Evolutionary conservation across 768 basidiomycete species (phyloP), one percentile per base, ranked within the genome.

Genomic region (Pleurotus eryngii): DNA sequence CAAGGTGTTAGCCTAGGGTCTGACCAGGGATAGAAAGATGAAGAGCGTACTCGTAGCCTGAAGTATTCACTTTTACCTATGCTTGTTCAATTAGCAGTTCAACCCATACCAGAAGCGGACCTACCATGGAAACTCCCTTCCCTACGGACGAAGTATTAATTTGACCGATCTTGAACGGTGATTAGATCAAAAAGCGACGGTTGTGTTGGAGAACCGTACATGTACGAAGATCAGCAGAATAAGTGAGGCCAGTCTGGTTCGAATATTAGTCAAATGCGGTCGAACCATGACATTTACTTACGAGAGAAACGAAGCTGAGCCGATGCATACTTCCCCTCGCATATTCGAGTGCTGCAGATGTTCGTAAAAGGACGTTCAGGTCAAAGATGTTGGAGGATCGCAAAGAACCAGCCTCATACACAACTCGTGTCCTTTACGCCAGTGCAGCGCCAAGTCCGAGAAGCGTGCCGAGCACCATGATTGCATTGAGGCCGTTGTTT

Each of bases 201-300:
- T 27, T 17, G 46, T 35, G 47, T 40, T 60, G 57, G 57, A 57
- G 54, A 63, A 55, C 76, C 85, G 63, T 69, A 89, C 90, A 78
- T 93, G 89, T 64, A 85, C 82, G 72, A 92, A 91, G 61, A 93
- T 89, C 69, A 92, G 78, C 61, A 92, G 76, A 74, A 77, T 59
- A 77, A 80, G 60, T 74, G 79, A 83, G 59, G 67, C 78, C 70
- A 78, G 65, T 27, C 77, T 80, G 61, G 55, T 47, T 46, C 55
- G 22, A 49, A 53, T 42, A 58, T 37, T 45, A 42, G 61, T 70
- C 60, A 69, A 62, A 59, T 30, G 64, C 64, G 51, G 45, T 61
- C 60, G 61, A 62, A 30, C 54, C 61, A 60, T 54, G 45, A 51
- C 56, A 46, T 59, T 46, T 46, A 75, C 86, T 57, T 68, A 89